phyloP scores from a whole-genome alignment of 768 basidiomycete genomes.

The Sarcodon sp. region DNA sequence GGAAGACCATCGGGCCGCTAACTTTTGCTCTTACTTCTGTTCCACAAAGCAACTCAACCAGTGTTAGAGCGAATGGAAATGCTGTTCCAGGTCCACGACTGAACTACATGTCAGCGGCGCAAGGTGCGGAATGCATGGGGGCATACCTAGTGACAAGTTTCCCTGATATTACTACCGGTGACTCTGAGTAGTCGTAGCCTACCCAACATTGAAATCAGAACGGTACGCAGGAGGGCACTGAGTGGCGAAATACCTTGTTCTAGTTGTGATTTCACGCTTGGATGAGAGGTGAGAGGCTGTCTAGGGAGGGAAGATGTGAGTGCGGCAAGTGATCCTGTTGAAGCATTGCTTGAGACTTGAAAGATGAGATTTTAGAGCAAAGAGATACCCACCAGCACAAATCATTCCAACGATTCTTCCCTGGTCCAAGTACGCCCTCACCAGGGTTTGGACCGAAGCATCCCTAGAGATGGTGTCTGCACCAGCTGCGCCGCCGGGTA shows the following conservation, averaged over 20 bases:
- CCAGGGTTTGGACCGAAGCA: constrained; percentile 44
- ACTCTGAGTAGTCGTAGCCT: constrained; percentile 70
- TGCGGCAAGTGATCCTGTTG: constrained; percentile 56
- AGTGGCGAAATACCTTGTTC: constrained; percentile 29
- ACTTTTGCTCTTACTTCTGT: constrained; percentile 47
- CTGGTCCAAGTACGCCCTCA: constrained; percentile 38
- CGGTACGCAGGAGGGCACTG: neutral
- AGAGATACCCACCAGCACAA: constrained; percentile 48
- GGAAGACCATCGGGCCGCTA: constrained; percentile 60
- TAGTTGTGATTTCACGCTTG: constrained; percentile 50
- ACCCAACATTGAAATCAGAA: neutral
- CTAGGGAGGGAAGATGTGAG: constrained; percentile 42
- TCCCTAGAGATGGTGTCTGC: constrained; percentile 59
- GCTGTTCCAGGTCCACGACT: constrained; percentile 72
- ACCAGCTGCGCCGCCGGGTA: constrained; percentile 72
- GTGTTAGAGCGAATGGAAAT: constrained; percentile 67
- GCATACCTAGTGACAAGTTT: constrained; percentile 67
- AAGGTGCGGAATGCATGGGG: neutral
- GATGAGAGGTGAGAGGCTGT: constrained; percentile 70
- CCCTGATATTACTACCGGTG: constrained; percentile 58
- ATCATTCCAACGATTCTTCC: constrained; percentile 71
- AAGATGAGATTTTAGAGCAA: neutral
- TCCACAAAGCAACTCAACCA: constrained; percentile 63
- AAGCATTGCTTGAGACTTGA: neutral
- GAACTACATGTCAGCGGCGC: neutral